Conservation (phyloP, 2,329 filamentous ascomycete species). For the Trichoderma atrobrunneum region DNA sequence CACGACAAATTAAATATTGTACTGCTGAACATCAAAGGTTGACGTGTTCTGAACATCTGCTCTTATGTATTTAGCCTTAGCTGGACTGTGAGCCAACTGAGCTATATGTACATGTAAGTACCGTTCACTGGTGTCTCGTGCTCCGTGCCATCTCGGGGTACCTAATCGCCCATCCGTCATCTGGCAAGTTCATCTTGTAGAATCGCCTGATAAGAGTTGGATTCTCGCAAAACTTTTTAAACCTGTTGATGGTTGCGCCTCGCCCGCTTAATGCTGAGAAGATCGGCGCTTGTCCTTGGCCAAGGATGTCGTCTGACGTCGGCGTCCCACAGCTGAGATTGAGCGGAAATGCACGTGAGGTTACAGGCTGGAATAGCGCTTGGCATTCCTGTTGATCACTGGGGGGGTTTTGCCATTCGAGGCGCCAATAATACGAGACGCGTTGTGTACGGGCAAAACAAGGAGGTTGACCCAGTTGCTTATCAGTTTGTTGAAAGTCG, state of each 20-base stretch:
- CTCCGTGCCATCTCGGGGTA: neutral
- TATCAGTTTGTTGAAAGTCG: neutral
- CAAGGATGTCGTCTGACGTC: conserved; percentile 14
- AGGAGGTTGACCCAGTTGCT: neutral
- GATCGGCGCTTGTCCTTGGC: conserved; percentile 10
- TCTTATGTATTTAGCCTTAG: neutral
- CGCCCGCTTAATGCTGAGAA: neutral
- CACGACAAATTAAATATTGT: neutral
- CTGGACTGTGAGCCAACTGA: neutral
- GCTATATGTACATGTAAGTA: neutral
- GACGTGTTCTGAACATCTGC: neutral
- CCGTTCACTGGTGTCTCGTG: neutral
- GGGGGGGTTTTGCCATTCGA: neutral
- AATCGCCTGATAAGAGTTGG: neutral
- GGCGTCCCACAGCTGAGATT: conserved; percentile 3
- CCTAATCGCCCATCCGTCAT: neutral
- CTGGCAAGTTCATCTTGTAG: neutral
- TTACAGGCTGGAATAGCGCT: neutral
- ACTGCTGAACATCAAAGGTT: neutral
- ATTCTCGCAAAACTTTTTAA: neutral
- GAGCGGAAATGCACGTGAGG: conserved; percentile 8
- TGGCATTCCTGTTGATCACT: neutral
- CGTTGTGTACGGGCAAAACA: neutral
- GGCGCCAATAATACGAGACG: neutral
- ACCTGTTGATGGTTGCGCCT: neutral